phyloP scores from a whole-genome alignment of 2,329 filamentous ascomycete species.

The Allantophomopsis cytisporea region DNA sequence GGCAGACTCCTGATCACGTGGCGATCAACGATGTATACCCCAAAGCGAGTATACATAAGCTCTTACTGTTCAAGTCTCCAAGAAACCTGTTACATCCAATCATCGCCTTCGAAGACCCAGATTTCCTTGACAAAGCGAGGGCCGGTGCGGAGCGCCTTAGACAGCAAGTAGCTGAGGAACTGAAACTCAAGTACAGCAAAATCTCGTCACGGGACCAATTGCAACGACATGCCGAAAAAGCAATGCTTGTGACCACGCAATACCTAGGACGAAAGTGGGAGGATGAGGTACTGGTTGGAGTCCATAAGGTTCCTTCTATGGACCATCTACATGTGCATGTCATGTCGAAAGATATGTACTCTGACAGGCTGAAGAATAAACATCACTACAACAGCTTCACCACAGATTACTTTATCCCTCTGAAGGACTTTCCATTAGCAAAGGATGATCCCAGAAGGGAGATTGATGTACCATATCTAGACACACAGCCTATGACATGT shows the following conservation, averaged over 20 bases:
- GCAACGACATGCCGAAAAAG: constrained; percentile 52
- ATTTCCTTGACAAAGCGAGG: constrained; percentile 52
- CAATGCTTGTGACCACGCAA: constrained; percentile 34
- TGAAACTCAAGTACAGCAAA: constrained; percentile 53
- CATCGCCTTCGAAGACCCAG: constrained; percentile 56
- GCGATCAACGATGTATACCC: constrained; percentile 75
- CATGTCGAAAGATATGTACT: constrained; percentile 66
- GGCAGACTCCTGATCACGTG: constrained; percentile 56
- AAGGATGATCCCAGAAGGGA: constrained; percentile 48
- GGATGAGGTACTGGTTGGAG: constrained; percentile 59
- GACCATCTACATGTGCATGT: constrained; percentile 85
- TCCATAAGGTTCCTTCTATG: constrained; percentile 88
- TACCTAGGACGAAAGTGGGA: constrained; percentile 61
- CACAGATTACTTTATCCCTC: constrained; percentile 66
- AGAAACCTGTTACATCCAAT: constrained; percentile 60
- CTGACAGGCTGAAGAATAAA: constrained; percentile 56
- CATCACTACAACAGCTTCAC: constrained; percentile 92
- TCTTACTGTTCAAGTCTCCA: constrained; percentile 68
- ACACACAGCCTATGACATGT: constrained; percentile 51
- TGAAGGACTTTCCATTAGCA: constrained; percentile 69
- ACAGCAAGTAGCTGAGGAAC: constrained; percentile 56
- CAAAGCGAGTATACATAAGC: constrained; percentile 72
- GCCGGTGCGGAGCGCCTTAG: constrained; percentile 47
- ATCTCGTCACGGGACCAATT: constrained; percentile 48
- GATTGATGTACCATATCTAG: constrained; percentile 43